Base-by-base conservation (phyloP, 176 grass and related monocot genomes). In the Musa itinerans region DNA sequence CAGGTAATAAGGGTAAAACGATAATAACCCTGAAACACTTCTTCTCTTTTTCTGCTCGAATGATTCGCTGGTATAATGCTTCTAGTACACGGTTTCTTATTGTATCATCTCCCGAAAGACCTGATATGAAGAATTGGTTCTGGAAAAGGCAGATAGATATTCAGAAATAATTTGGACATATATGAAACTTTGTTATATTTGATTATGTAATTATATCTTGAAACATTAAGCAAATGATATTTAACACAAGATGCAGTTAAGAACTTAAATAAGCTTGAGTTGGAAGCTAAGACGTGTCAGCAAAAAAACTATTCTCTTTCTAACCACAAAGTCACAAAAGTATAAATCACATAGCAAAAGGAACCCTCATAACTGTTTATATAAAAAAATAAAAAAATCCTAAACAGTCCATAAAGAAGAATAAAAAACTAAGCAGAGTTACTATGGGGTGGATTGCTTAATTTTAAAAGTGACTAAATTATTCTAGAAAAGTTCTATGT, bases 51-150 rank as follows among this genome's bases (percentile, higher is more conserved):
- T 90, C 82, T 77, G 92, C 92, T 78, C 76, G 77, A 75, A 90
- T 83, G 78, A 95, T 88, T 58, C 92, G 88, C 78, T 81, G 85
- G 79, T 88, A 95, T 51, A 95, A 83, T 77, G 92, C 88, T 82
- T 95, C 88, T 77, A 95, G 70, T 17, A 95, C 88, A 72, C 88
- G 88, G 54, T 95, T 95, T 54, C 83, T 90, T 73, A 95, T 90
- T 81, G 73, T 88, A 24, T 95, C 85, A 48, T 95, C 88, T 78
- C 92, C 88, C 53, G 83, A 79, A 76, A 88, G 88, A 71, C 92
- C 92, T 78, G 92, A 95, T 84, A 95, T 95, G 71, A 95, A 95
- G 86, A 95, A 95, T 74, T 95, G 91, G 79, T 90, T 95, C 92
- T 95, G 82, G 17, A 86, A 81, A 82, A 63, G 24, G 15, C 2